Percentiles rank a stretch among this genome's conserved stretches.
Evolutionary conservation across 495 filamentous ascomycete species (phyloP).

Genomic region (Penicillium atrosanguineum): DNA sequence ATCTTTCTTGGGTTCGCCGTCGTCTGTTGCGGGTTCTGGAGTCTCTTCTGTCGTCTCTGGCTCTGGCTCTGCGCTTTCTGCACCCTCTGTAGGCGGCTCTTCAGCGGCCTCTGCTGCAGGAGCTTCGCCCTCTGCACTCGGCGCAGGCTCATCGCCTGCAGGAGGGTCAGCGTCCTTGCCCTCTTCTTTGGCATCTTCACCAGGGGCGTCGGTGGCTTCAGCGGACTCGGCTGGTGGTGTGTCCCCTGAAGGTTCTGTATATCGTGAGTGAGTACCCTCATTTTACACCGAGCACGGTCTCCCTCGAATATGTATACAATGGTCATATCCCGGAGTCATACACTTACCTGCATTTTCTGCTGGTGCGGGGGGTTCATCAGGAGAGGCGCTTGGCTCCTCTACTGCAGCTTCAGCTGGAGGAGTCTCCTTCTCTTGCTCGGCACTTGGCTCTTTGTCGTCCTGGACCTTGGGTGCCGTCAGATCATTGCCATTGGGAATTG

Average conservation of each 20-base stretch:
- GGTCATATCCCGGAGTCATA: not conserved
- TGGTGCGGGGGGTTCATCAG: conserved; percentile 23
- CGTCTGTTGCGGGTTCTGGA: conserved; percentile 11
- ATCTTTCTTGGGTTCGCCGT: conserved; percentile 8
- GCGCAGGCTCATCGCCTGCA: conserved; percentile 12
- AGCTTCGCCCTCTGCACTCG: conserved; percentile 18
- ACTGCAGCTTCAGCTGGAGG: conserved; percentile 17
- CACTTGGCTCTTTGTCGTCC: conserved; percentile 32
- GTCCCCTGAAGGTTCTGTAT: conserved; percentile 29
- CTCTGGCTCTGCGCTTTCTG: conserved; percentile 8
- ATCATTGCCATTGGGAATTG: conserved; percentile 25
- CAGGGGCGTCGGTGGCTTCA: conserved; percentile 20
- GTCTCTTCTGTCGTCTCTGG: conserved; percentile 14
- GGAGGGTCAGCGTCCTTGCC: conserved; percentile 18
- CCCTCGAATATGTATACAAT: not conserved
- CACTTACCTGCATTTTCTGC: conserved; percentile 33
- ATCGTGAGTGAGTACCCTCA: conserved; percentile 13
- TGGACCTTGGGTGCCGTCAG: conserved; percentile 42
- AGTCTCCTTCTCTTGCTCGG: conserved; percentile 26
- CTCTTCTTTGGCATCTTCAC: conserved; percentile 25
- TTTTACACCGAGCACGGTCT: not conserved
- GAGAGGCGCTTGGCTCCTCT: conserved; percentile 17
- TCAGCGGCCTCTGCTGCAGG: conserved; percentile 16
- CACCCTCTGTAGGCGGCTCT: conserved; percentile 16
- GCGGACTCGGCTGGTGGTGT: conserved; percentile 25